A percentile compares a stretch with the other conserved stretches of the same genome.
Conservation (phyloP, 2,329 filamentous ascomycete genomes). For the Neophaeococcomyces mojaviensis region DNA sequence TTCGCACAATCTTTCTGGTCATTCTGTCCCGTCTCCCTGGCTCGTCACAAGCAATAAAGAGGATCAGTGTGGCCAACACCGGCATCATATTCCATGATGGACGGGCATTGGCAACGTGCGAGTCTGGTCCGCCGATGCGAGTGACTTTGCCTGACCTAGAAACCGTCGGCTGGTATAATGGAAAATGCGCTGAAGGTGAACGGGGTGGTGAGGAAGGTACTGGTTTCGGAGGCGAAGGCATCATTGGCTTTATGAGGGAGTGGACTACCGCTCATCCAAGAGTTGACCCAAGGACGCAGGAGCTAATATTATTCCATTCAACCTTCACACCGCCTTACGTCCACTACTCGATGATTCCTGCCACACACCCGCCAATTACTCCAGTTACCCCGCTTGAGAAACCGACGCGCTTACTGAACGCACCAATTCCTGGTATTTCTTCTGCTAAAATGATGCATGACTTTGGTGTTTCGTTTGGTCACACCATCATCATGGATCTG, state of each 20-base stretch:
- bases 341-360: conserved; percentile 55
- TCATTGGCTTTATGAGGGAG: conserved; percentile 57
- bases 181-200: conserved; percentile 44
- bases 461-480: conserved; percentile 56
- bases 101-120: conserved; percentile 60
- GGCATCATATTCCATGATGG: conserved; percentile 60
- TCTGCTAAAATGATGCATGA: conserved; percentile 70
- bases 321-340: conserved; percentile 60
- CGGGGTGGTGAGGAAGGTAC: conserved; percentile 20
- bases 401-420: conserved; percentile 38
- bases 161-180: conserved; percentile 65
- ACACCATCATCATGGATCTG: conserved; percentile 63
- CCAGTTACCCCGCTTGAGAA: conserved; percentile 22
- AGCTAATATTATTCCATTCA: conserved; percentile 61
- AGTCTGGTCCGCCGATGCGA: conserved; percentile 63
- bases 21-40: conserved; percentile 52
- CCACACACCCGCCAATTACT: conserved; percentile 27
- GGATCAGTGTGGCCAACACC: conserved; percentile 65
- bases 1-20: conserved; percentile 52
- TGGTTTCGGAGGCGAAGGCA: conserved; percentile 48
- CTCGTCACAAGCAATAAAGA: conserved; percentile 51
- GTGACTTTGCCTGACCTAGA: conserved; percentile 56
- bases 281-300: conserved; percentile 56
- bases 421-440: conserved; percentile 52
- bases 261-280: conserved; percentile 64